Evolutionary conservation across 2,329 filamentous ascomycete species (phyloP), one percentile per base, ranked within the genome.

Genomic region (Ceratocystis ficicola): DNA sequence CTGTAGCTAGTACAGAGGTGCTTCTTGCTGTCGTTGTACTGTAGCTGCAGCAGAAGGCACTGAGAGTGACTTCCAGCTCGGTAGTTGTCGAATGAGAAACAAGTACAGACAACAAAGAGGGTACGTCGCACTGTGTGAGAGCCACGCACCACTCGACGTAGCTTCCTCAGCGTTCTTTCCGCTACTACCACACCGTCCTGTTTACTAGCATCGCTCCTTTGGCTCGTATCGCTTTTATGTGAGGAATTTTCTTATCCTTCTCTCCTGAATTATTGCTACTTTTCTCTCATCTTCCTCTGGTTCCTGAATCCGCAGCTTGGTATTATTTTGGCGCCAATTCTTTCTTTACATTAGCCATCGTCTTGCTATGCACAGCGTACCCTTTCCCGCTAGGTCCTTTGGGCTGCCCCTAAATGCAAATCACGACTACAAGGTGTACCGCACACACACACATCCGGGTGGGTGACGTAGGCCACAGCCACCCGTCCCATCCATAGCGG

Each of bases 401-500:
- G 7, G 48, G 48, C 5, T 10, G 48, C 17, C 48, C 48, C 48
- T 52, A 52, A 25, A 50, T 48, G n/a, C 8, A 50, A 20, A 20
- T 50, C 17, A 12, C 48, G 7, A 25, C 48, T 7, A 15, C 4
- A 28, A 3, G 20, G 48, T 52, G 15, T 25, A 25, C 22, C 12
- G 10, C 25, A 52, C 48, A 8, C 20, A 52, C 15, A 3, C 20
- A 50, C n/a, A 52, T 52, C 20, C 15, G 22, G 48, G 48, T 52
- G 48, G 48, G 48, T 52, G 48, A 52, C 22, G 48, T 52, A 52
- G 48, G 48, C 48, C 48, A 52, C 48, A 52, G 48, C 20, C 48
- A 52, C 48, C n/a, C n/a, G n/a, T 22, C 22, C 22, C 46, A 50
- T 50, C 46, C 46, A 50, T 50, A 50, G 46, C 46, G 20, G n/a